Percentiles rank a stretch among this genome's conserved stretches.
These are phyloP conservation scores for Suillus discolor DNA, from an alignment of 768 basidiomycete species.

Conservation along the genomic window DNA sequence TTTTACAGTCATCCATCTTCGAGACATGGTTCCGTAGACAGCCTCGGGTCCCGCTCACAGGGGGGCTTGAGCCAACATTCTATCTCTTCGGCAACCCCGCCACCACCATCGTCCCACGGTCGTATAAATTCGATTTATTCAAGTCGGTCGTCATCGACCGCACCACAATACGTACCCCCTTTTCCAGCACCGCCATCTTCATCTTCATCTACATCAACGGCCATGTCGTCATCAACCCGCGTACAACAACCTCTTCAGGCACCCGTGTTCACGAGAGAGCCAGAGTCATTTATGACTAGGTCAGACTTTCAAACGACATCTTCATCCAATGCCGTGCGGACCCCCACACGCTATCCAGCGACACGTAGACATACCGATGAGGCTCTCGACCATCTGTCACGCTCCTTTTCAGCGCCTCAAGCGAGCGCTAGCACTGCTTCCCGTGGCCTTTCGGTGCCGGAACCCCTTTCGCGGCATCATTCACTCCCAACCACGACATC, in stretches of 20 bases:
- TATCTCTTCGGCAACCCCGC: constrained; percentile 1
- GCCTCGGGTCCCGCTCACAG: constrained; percentile 6
- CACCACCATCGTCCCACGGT: constrained; percentile 5
- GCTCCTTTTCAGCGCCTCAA: constrained; percentile 25
- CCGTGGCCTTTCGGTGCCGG: constrained; percentile 21
- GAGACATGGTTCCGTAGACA: constrained; percentile 12
- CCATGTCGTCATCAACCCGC: constrained; percentile 16
- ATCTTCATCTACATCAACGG: constrained; percentile 9
- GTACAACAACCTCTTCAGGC: constrained; percentile 13
- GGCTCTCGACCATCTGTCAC: constrained; percentile 16
- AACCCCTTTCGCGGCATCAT: constrained; percentile 26
- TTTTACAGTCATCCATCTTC: constrained; percentile 17
- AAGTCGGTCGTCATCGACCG: constrained; percentile 27
- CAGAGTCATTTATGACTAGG: constrained; percentile 52
- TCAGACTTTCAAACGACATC: constrained; percentile 67
- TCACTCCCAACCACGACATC: constrained; percentile 29
- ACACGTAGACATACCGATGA: constrained; percentile 31
- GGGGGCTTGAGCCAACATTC: constrained; percentile 1
- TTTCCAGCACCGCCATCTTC: constrained; percentile 32
- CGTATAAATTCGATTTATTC: constrained; percentile 19
- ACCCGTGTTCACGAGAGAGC: constrained; percentile 24
- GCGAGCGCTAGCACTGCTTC: constrained; percentile 13
- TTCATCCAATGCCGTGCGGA: constrained; percentile 67
- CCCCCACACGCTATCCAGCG: constrained; percentile 58
- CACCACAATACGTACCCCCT: constrained; percentile 24